Conservation (phyloP, 2,329 filamentous ascomycete genomes). For the Aspergillus pseudoglaucus region DNA sequence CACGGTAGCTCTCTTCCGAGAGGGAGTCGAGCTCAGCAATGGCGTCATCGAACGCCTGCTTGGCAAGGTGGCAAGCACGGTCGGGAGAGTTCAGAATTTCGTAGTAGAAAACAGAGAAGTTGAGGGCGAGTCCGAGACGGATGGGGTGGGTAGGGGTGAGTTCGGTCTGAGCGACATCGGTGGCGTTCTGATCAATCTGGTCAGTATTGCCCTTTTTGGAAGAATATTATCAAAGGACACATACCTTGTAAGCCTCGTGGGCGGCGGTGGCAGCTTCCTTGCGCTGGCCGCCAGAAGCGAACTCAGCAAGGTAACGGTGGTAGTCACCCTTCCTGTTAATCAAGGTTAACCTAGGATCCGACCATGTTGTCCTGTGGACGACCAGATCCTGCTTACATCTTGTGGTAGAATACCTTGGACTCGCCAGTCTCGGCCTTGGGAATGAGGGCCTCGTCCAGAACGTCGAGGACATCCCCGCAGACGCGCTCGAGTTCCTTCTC, state of each 20-base stretch:
- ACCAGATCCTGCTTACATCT: conserved; percentile 89
- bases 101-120: conserved; percentile 99
- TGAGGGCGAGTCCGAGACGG: conserved; percentile 91
- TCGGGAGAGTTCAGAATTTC: conserved; percentile 98
- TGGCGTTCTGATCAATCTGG: conserved; percentile 65
- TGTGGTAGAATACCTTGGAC: conserved; percentile 99
- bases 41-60: conserved; percentile 98
- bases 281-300: conserved; percentile 88
- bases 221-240: conserved; percentile 11
- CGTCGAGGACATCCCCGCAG: conserved; percentile 95
- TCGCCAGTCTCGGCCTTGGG: conserved; percentile 94
- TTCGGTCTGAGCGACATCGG: conserved; percentile 96
- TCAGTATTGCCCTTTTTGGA: conserved; percentile 3
- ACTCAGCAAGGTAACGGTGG: conserved; percentile 97
- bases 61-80: conserved; percentile 94
- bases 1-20: conserved; percentile 96
- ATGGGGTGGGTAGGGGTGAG: conserved; percentile 97
- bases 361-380: conserved; percentile 42
- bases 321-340: conserved; percentile 90
- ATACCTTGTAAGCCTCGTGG: conserved; percentile 96
- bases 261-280: conserved; percentile 92
- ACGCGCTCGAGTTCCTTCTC: conserved; percentile 95
- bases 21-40: conserved; percentile 98
- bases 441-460: conserved; percentile 87
- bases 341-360: conserved; percentile 37